Evolutionary conservation across 331 rosid genomes (phyloP).

Genomic region (Pyracantha coccinea): DNA sequence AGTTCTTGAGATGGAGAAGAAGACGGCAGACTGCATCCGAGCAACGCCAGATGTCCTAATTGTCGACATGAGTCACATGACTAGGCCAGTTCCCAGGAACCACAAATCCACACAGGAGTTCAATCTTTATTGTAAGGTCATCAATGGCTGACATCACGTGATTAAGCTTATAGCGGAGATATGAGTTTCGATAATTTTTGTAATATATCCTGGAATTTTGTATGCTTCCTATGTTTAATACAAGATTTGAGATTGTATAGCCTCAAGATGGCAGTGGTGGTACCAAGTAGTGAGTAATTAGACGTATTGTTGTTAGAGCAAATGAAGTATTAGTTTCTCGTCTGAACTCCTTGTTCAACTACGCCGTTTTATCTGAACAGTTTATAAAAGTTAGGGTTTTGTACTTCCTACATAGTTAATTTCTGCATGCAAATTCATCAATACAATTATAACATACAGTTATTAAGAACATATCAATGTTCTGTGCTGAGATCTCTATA

Average conservation of each 20-base stretch:
- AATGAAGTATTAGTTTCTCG: too few relatives aligned
- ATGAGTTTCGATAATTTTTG: constrained; percentile 4
- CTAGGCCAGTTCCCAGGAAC: constrained; percentile 16
- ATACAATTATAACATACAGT: too few relatives aligned
- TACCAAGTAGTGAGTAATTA: background rate
- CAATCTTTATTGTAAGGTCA: background rate
- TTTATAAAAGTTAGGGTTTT: too few relatives aligned
- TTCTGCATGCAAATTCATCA: too few relatives aligned
- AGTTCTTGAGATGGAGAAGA: constrained; percentile 52
- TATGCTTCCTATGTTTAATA: background rate
- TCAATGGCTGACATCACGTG: constrained; percentile 3
- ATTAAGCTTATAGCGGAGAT: background rate
- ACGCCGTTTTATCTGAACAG: too few relatives aligned
- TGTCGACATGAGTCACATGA: constrained; percentile 17
- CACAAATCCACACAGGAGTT: constrained; percentile 2
- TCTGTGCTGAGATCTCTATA: too few relatives aligned
- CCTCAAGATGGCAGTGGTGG: background rate
- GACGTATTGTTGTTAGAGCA: background rate
- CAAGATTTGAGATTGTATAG: constrained; percentile 4
- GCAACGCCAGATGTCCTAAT: constrained; percentile 31
- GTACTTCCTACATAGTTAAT: too few relatives aligned
- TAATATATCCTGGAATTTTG: background rate
- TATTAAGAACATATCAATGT: too few relatives aligned
- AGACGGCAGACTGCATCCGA: constrained; percentile 30
- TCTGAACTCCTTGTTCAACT: too few relatives aligned